These are phyloP conservation scores for Chiua virens DNA, from an alignment of 768 basidiomycete species.

Conservation along the genomic window DNA sequence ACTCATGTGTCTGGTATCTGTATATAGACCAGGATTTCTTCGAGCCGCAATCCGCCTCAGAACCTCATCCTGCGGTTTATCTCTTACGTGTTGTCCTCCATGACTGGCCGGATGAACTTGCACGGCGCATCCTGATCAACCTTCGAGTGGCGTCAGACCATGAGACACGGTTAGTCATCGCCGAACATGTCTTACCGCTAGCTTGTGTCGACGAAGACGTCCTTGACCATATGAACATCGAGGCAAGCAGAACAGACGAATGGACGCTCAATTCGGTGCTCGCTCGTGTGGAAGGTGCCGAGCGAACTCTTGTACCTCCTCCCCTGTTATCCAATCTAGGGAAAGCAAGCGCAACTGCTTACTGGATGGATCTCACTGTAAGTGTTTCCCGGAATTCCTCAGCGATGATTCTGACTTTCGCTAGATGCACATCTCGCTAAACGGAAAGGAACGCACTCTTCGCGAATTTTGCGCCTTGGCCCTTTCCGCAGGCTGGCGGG, in stretches of 20 bases:
- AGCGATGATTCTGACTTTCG: neutral
- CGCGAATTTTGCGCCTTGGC: slow-evolving; percentile 58
- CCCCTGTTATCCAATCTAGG: slow-evolving; percentile 75
- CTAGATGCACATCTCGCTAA: slow-evolving; percentile 71
- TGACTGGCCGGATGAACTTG: slow-evolving; percentile 72
- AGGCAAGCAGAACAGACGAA: slow-evolving; percentile 8
- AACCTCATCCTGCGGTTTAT: slow-evolving; percentile 57
- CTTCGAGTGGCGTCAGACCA: slow-evolving; percentile 38
- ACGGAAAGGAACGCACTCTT: slow-evolving; percentile 68
- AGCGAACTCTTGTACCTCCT: slow-evolving; percentile 51
- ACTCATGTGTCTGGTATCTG: neutral
- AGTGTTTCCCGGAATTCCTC: slow-evolving; percentile 4
- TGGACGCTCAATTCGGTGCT: slow-evolving; percentile 33
- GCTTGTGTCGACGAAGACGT: slow-evolving; percentile 58
- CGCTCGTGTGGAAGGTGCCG: slow-evolving; percentile 50
- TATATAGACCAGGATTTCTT: slow-evolving; percentile 73
- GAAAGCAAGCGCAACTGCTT: slow-evolving; percentile 63
- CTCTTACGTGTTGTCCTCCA: slow-evolving; percentile 71
- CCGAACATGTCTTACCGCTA: slow-evolving; percentile 68
- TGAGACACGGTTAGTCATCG: slow-evolving; percentile 63
- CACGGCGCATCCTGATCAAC: slow-evolving; percentile 44
- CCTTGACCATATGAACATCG: neutral
- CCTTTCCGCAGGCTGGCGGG: slow-evolving; percentile 60
- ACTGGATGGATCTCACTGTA: slow-evolving; percentile 71
- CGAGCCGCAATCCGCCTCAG: slow-evolving; percentile 49